Evolutionary conservation across 1,284 basidiomycete species (phyloP).

Genomic region (Ganoderma lingzhi): DNA sequence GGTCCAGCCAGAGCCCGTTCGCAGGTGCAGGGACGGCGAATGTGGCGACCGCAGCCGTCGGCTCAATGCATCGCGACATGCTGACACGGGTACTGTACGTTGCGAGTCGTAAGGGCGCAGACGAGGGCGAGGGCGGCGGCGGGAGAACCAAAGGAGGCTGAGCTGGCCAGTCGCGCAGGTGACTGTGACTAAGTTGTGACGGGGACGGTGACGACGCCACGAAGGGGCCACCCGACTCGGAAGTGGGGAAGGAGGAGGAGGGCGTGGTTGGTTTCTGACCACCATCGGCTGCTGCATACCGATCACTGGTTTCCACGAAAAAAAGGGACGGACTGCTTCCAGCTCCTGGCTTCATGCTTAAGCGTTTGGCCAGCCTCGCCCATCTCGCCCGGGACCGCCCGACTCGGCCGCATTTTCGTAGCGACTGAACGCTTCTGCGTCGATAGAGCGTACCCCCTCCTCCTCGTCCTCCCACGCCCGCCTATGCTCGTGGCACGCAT

Average conservation of each 20-base stretch:
- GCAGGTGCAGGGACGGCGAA: neutral
- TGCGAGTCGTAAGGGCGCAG: neutral
- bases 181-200: neutral
- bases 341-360: slow-evolving; percentile 5
- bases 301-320: slow-evolving; percentile 8
- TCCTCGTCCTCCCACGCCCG: slow-evolving; percentile 15
- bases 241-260: neutral
- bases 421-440: slow-evolving; percentile 1
- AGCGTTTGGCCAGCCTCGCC: slow-evolving; percentile 11
- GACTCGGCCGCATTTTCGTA: slow-evolving; percentile 9
- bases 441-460: slow-evolving; percentile 10
- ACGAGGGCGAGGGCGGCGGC: neutral
- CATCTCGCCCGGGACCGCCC: slow-evolving; percentile 7
- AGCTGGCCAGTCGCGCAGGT: neutral
- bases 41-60: slow-evolving; percentile 1
- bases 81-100: neutral
- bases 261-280: neutral
- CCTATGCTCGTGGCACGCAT: slow-evolving; percentile 13
- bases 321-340: neutral
- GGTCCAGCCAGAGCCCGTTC: slow-evolving; percentile 1
- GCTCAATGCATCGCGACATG: neutral
- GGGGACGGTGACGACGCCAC: neutral
- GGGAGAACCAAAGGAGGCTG: neutral
- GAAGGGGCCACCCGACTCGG: neutral
- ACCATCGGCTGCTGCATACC: neutral